phyloP scores from a whole-genome alignment of 257 asterid genomes.

The Nicotiana knightiana region DNA sequence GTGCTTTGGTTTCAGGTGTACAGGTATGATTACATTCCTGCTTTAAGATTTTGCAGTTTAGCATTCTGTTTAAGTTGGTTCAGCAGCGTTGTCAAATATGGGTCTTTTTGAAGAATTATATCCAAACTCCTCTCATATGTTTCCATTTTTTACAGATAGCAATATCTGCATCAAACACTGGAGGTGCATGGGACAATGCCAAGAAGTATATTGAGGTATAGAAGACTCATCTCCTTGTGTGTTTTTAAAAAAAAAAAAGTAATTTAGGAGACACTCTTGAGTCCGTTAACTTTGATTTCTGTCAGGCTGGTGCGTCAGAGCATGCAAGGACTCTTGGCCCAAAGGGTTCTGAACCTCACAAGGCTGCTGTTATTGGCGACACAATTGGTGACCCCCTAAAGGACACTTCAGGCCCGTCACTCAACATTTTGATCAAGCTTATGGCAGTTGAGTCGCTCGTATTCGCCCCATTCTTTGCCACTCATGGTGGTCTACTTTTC shows the following conservation, averaged over 20 bases:
- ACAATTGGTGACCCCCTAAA: conserved; percentile 47
- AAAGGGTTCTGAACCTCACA: conserved; percentile 49
- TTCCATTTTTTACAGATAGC: conserved; percentile 25
- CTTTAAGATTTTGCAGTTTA: neutral
- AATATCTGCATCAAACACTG: conserved; percentile 49
- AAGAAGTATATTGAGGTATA: conserved; percentile 46
- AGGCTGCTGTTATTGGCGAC: conserved; percentile 51
- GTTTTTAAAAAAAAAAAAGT: too few species aligned
- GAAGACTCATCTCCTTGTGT: neutral
- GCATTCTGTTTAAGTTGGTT: neutral
- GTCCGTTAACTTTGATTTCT: neutral
- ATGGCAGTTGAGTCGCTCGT: conserved; percentile 50
- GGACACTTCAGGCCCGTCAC: conserved; percentile 50
- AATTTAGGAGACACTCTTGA: neutral
- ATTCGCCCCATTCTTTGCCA: conserved; percentile 45
- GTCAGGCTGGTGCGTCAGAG: conserved; percentile 49
- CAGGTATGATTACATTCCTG: conserved; percentile 41
- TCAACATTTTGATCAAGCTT: conserved; percentile 45
- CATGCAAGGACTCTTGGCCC: conserved; percentile 43
- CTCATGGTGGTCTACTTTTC: conserved; percentile 42
- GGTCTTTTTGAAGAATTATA: neutral
- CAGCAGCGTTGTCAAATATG: neutral
- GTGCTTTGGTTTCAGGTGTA: conserved; percentile 87
- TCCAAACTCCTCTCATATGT: neutral
- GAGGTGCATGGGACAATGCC: conserved; percentile 54